Conservation (phyloP, 805 yeast genomes). For the Candida dendrica region DNA sequence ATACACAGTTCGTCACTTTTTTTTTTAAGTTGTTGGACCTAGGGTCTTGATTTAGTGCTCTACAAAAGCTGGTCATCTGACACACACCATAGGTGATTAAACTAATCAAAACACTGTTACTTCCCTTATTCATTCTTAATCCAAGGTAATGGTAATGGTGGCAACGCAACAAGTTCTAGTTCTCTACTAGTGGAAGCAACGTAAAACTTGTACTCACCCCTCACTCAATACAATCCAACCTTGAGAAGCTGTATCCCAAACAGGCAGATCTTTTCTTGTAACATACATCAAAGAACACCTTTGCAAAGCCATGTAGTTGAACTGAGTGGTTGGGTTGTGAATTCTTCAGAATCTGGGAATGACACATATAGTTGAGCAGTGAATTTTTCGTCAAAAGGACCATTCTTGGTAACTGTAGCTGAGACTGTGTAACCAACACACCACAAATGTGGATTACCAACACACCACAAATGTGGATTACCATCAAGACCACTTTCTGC, state of each 20-base stretch:
- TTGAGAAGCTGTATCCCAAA: conserved; percentile 45
- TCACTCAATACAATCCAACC: conserved; percentile 49
- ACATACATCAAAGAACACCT: conserved; percentile 38
- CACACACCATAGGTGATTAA: no score
- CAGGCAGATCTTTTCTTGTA: conserved; percentile 41
- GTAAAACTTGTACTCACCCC: conserved; percentile 44
- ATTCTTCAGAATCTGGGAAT: conserved; percentile 30
- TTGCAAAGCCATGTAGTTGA: conserved; percentile 48
- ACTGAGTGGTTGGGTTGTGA: conserved; percentile 42
- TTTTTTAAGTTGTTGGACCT: no score
- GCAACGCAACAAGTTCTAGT: conserved; percentile 35
- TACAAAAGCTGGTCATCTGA: no score
- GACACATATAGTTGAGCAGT: conserved; percentile 49
- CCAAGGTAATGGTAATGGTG: conserved; percentile 1
- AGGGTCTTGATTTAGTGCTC: no score
- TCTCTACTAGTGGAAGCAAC: conserved; percentile 40
- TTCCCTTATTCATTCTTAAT: no score
- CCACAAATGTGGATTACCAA: conserved; percentile 54
- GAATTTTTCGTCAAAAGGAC: conserved; percentile 36
- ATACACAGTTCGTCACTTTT: no score
- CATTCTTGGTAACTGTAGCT: conserved; percentile 40
- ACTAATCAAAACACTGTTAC: no score
- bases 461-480: conserved; percentile 52
- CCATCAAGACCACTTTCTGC: conserved; percentile 47
- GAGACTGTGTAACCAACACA: conserved; percentile 37